These are phyloP conservation scores for Darksidea phi DNA, from an alignment of 495 filamentous ascomycete genomes.

Conservation along the genomic window DNA sequence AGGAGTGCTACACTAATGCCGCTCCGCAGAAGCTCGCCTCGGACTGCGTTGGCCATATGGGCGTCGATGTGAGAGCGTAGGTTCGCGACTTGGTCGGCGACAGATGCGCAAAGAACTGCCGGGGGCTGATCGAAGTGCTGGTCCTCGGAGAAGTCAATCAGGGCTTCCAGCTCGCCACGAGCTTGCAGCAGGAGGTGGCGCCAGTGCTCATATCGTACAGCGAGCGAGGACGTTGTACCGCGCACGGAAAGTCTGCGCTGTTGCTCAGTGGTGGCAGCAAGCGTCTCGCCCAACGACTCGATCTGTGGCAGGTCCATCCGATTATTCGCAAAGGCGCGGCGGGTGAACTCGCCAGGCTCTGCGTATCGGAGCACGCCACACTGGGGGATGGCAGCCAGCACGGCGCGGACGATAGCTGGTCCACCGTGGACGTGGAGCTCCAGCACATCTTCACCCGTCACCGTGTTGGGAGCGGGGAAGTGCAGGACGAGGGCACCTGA, in stretches of 20 bases:
- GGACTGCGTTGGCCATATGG: slow-evolving; percentile 72
- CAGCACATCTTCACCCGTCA: slow-evolving; percentile 88
- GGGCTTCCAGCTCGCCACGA: slow-evolving; percentile 85
- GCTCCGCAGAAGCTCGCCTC: slow-evolving; percentile 80
- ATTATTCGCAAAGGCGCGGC: slow-evolving; percentile 84
- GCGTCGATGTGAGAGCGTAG: slow-evolving; percentile 62
- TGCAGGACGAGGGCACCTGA: slow-evolving; percentile 80
- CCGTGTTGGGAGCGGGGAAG: slow-evolving; percentile 79
- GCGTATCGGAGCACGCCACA: slow-evolving; percentile 67
- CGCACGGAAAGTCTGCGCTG: slow-evolving; percentile 83
- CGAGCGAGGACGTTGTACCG: slow-evolving; percentile 66
- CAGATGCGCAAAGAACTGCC: slow-evolving; percentile 63
- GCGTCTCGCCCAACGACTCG: slow-evolving; percentile 81
- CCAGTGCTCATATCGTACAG: slow-evolving; percentile 84
- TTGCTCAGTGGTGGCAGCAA: slow-evolving; percentile 88
- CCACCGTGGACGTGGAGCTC: slow-evolving; percentile 96
- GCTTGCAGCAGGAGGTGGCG: slow-evolving; percentile 72
- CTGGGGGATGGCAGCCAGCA: slow-evolving; percentile 69
- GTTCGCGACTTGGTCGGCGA: slow-evolving; percentile 59
- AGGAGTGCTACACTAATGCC: slow-evolving; percentile 84
- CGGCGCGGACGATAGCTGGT: slow-evolving; percentile 78
- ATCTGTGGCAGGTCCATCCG: slow-evolving; percentile 88
- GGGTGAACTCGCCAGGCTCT: slow-evolving; percentile 93
- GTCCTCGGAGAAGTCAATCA: slow-evolving; percentile 97
- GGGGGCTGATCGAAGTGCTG: slow-evolving; percentile 94